Conservation (phyloP, 768 basidiomycete genomes). For the Mycena kentingensis region DNA sequence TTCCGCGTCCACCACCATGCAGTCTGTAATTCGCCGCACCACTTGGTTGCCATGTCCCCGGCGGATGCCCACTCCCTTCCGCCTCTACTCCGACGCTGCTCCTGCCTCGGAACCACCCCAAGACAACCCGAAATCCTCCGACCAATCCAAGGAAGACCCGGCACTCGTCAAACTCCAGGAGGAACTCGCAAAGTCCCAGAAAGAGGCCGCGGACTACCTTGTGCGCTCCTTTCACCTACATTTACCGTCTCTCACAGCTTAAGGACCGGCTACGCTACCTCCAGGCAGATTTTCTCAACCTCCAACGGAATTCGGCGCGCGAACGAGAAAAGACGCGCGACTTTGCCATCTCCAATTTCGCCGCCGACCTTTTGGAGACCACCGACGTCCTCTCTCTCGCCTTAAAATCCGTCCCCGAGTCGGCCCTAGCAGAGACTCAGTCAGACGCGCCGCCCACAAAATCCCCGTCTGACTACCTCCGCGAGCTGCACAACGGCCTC, state of each 20-base stretch:
- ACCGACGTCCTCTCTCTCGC: constrained; percentile 89
- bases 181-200: constrained; percentile 61
- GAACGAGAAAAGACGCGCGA: constrained; percentile 93
- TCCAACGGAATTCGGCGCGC: constrained; percentile 86
- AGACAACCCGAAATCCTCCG: constrained; percentile 7
- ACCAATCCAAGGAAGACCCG: constrained; percentile 29
- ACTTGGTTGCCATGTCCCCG: constrained; percentile 55
- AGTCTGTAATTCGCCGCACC: constrained; percentile 40
- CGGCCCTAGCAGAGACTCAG: constrained; percentile 35
- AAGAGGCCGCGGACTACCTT: constrained; percentile 80
- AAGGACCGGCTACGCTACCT: constrained; percentile 89
- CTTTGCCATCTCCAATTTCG: constrained; percentile 91
- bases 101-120: constrained; percentile 23
- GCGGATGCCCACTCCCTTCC: constrained; percentile 35
- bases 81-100: constrained; percentile 64
- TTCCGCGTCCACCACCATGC: no score
- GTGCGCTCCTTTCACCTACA: constrained; percentile 45
- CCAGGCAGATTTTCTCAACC: constrained; percentile 94
- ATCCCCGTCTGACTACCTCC: constrained; percentile 57
- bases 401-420: constrained; percentile 71
- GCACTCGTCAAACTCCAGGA: constrained; percentile 31
- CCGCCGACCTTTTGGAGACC: constrained; percentile 84
- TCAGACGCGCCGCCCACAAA: constrained; percentile 40
- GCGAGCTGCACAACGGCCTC: constrained; percentile 82
- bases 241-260: constrained; percentile 14